Conservation (phyloP, 371 early-diverging fungal genomes). For the Mucor sp. region DNA sequence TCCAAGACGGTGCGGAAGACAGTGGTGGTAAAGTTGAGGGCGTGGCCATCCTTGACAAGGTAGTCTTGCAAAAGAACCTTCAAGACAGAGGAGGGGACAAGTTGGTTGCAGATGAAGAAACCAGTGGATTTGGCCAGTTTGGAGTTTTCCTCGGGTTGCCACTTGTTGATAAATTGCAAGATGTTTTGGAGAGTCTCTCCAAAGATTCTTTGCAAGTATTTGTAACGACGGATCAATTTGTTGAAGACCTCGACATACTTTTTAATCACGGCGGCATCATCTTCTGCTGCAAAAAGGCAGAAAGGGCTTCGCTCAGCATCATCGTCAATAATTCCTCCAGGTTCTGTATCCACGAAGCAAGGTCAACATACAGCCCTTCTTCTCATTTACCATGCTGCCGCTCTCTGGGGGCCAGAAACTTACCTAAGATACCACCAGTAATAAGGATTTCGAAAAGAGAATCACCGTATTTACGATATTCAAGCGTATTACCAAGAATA, state of each 20-base stretch:
- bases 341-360: slow-evolving; percentile 55
- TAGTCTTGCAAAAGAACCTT: slow-evolving; percentile 86
- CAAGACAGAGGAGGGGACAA: slow-evolving; percentile 70
- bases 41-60: slow-evolving; percentile 86
- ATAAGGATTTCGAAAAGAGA: slow-evolving; percentile 90
- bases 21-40: slow-evolving; percentile 80
- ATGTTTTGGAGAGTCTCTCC: slow-evolving; percentile 86
- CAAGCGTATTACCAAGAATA: slow-evolving; percentile 82
- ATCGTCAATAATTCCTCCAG: slow-evolving; percentile 88
- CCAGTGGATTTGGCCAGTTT: slow-evolving; percentile 83
- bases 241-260: slow-evolving; percentile 81
- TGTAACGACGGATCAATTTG: slow-evolving; percentile 89
- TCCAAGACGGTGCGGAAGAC: slow-evolving; percentile 81
- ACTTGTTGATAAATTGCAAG: slow-evolving; percentile 88
- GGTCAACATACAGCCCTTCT: background rate
- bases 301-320: slow-evolving; percentile 81
- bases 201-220: slow-evolving; percentile 86
- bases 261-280: slow-evolving; percentile 70
- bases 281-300: slow-evolving; percentile 80
- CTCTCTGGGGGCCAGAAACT: background rate
- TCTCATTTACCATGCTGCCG: background rate
- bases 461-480: slow-evolving; percentile 93
- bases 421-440: slow-evolving; percentile 88
- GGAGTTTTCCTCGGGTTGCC: slow-evolving; percentile 72
- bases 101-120: slow-evolving; percentile 68